Evolutionary conservation across 2,329 filamentous ascomycete genomes (phyloP), one percentile per base, ranked within the genome.

Genomic region (Neodidymelliopsis sp.): DNA sequence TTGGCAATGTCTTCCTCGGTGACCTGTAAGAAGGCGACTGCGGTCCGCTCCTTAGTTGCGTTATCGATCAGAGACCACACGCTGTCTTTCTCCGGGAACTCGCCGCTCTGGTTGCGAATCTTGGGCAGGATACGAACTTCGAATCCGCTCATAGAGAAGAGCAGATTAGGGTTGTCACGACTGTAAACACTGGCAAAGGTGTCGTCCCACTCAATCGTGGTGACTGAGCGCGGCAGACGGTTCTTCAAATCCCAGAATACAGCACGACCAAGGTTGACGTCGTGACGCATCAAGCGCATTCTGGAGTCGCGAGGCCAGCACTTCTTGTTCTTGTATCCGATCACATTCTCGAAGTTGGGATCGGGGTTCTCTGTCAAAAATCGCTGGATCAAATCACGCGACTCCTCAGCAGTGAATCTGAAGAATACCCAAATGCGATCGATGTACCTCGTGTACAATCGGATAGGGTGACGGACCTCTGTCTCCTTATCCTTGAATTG

Each of bases 241-340:
- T 99, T 99, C 82, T 99, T 97, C 72, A 99, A 76, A 70, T 99
- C 93, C 94, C 94, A 99, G 78, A 99, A 99, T 2, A 97, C 94
- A 50, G 95, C 95, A 52, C 95, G 88, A 30, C 95, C 94, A 30
- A 99, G 85, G 64, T 99, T 97, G 60, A 99, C 95, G 75, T 99
- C 94, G 74, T 99, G 94, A 56, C 94, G 87, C 94, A 99, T 99
- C 64, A 99, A 77, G 34, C 95, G 88, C 95, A 99, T 99, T 39
- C 94, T 86, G 18, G 92, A 97, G 71, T 99, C 94, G 64, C 94
- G 86, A 30, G 94, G 95, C 94, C 94, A 99, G 75, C 95, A 99
- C 73, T 97, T 99, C 81, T 99, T 99, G 76, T 96, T 99, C 79
- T 90, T 92, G 75, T 97, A 99, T 0, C 94, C 94, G 63, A 99